Percentiles rank a stretch among this genome's conserved stretches.
Evolutionary conservation across 495 filamentous ascomycete genomes (phyloP).

Genomic region (Monascus purpureus): DNA sequence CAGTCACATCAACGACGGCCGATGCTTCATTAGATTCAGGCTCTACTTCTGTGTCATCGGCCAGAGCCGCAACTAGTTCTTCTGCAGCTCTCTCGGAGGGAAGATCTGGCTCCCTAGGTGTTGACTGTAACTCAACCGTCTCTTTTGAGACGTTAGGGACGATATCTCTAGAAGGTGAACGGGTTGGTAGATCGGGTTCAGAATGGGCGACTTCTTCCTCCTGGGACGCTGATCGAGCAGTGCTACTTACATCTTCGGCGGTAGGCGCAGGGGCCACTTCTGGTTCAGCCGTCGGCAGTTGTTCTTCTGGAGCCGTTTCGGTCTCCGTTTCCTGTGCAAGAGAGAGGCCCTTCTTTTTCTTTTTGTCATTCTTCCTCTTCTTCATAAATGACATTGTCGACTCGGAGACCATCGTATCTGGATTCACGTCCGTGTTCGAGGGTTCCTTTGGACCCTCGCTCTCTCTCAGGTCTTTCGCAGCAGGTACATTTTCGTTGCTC

Average conservation of each 20-base stretch:
- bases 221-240: background rate
- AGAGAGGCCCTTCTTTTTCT: conserved; percentile 5
- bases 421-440: conserved; percentile 1
- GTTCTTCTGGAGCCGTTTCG: conserved; percentile 1
- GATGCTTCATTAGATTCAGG: no score
- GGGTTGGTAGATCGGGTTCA: background rate
- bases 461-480: conserved; percentile 1
- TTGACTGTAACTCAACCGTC: background rate
- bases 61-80: background rate
- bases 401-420: conserved; percentile 5
- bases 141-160: no score
- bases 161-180: no score
- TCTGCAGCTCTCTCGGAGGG: background rate
- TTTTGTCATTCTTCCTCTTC: conserved; percentile 20
- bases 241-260: no score
- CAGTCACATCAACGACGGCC: no score
- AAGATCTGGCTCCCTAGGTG: background rate
- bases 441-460: conserved; percentile 5
- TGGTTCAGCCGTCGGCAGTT: no score
- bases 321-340: conserved; percentile 3
- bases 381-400: conserved; percentile 8
- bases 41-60: no score
- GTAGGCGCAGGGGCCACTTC: no score
- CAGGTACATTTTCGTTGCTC: background rate
- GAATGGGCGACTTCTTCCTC: conserved; percentile 2